Conservation (phyloP, 495 filamentous ascomycete genomes). For the Rhypophila decipiens region DNA sequence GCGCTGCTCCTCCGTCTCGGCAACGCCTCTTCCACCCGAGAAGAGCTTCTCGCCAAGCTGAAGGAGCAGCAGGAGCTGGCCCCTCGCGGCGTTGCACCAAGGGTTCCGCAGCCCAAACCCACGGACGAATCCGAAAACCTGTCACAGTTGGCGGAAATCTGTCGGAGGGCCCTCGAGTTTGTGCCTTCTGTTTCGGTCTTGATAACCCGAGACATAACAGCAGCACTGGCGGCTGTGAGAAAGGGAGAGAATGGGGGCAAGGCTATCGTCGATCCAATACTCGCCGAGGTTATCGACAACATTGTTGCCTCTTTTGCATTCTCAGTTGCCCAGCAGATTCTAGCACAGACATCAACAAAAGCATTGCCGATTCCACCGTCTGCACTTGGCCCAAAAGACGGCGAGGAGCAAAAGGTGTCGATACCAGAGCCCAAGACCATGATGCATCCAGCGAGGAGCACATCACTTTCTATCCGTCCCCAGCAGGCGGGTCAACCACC, state of each 20-base stretch:
- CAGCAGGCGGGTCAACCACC: slow-evolving; percentile 23
- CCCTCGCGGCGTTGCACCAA: slow-evolving; percentile 45
- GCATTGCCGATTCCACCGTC: slow-evolving; percentile 60
- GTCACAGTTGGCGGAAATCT: slow-evolving; percentile 70
- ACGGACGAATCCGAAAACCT: slow-evolving; percentile 67
- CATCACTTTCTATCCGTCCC: slow-evolving; percentile 39
- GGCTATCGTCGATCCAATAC: slow-evolving; percentile 19
- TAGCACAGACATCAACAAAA: slow-evolving; percentile 68
- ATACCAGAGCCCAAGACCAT: slow-evolving; percentile 58
- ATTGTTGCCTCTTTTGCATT: slow-evolving; percentile 82
- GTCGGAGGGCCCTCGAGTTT: slow-evolving; percentile 69
- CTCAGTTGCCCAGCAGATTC: slow-evolving; percentile 67
- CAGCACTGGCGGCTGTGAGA: slow-evolving; percentile 30
- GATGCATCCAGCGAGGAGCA: slow-evolving; percentile 53
- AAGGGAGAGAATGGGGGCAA: slow-evolving; percentile 12
- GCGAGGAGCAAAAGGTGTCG: slow-evolving; percentile 43
- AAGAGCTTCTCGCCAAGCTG: slow-evolving; percentile 51
- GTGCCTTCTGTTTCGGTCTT: slow-evolving; percentile 70
- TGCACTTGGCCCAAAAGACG: slow-evolving; percentile 37
- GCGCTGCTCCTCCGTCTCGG: slow-evolving; percentile 76
- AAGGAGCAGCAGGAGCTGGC: slow-evolving; percentile 50
- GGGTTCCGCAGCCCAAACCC: slow-evolving; percentile 35
- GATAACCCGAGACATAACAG: slow-evolving; percentile 66
- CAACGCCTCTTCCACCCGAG: slow-evolving; percentile 54
- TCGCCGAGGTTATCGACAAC: slow-evolving; percentile 62